phyloP scores from a whole-genome alignment of 371 early-diverging fungal species.

The Cladochytrium tenue region DNA sequence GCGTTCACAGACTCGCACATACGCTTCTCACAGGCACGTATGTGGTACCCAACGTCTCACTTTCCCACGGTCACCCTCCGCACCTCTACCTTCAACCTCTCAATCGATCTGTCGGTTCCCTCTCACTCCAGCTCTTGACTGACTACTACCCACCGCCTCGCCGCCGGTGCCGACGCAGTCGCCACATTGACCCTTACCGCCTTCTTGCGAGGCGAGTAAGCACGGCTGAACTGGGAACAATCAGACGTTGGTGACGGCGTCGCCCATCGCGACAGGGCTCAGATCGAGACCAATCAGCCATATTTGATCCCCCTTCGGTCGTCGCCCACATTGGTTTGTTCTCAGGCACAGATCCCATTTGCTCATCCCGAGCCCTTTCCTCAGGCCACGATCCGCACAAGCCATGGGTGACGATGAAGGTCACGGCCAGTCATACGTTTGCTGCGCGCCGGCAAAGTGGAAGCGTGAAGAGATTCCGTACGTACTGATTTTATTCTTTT shows the following conservation, averaged over 20 bases:
- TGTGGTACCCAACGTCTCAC: not conserved
- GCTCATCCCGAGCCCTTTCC: not conserved
- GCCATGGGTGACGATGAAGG: not conserved
- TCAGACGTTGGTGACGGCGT: no score
- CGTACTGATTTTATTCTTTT: not conserved
- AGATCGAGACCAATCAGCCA: no score
- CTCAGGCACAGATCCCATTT: no score
- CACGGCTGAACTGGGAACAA: no score
- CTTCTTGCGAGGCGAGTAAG: no score
- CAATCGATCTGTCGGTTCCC: not conserved
- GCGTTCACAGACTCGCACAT: not conserved
- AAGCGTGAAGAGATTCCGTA: slow-evolving; percentile 70
- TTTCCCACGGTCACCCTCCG: not conserved
- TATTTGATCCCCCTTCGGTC: no score
- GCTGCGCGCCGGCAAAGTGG: slow-evolving; percentile 57
- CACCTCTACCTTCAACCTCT: not conserved
- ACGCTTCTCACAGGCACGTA: not conserved
- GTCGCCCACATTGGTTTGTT: no score
- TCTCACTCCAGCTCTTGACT: not conserved
- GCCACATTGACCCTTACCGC: not conserved
- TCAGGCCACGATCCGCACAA: not conserved
- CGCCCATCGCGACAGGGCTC: no score
- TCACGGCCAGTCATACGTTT: not conserved
- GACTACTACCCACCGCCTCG: not conserved
- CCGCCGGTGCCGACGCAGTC: not conserved